A percentile compares a stretch with the other conserved stretches of the same genome.
These are phyloP conservation scores for Podaxis sp. DNA, from an alignment of 768 basidiomycete genomes.

Conservation along the genomic window DNA sequence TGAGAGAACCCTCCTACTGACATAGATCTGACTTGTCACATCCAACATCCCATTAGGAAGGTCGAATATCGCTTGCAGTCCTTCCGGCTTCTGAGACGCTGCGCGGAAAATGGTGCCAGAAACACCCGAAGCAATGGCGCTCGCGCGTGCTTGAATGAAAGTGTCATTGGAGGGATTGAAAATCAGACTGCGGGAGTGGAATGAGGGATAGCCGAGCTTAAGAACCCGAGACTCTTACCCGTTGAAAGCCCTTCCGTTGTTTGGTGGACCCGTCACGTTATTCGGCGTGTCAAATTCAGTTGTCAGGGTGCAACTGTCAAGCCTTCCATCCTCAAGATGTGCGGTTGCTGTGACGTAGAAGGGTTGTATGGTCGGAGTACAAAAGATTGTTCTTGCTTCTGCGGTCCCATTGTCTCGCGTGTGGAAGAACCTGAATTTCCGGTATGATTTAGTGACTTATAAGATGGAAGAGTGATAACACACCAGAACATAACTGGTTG, in stretches of 20 bases:
- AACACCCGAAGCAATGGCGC: slow-evolving; percentile 44
- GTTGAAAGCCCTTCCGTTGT: slow-evolving; percentile 50
- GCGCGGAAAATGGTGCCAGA: slow-evolving; percentile 56
- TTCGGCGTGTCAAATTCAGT: slow-evolving; percentile 31
- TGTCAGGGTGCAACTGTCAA: slow-evolving; percentile 32
- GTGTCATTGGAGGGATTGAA: slow-evolving; percentile 35
- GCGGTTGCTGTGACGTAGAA: slow-evolving; percentile 39
- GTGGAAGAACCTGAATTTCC: slow-evolving; percentile 35
- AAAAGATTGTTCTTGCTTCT: slow-evolving; percentile 52
- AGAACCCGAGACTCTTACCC: slow-evolving; percentile 34
- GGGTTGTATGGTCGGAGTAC: slow-evolving; percentile 43
- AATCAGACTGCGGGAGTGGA: slow-evolving; percentile 29
- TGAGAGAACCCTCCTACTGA: slow-evolving; percentile 24
- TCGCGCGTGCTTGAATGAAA: slow-evolving; percentile 49
- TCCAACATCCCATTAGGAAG: slow-evolving; percentile 46
- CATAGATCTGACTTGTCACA: slow-evolving; percentile 47
- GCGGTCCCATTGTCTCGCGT: slow-evolving; percentile 22
- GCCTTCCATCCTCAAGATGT: slow-evolving; percentile 35
- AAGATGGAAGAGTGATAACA: slow-evolving; percentile 2
- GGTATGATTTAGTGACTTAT: background rate
- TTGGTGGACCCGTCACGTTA: slow-evolving; percentile 45
- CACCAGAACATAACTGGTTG: slow-evolving; percentile 70
- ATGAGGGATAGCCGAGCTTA: background rate
- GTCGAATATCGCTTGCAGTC: slow-evolving; percentile 43
- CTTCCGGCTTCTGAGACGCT: slow-evolving; percentile 38